phyloP scores from a whole-genome alignment of 2,329 filamentous ascomycete species.

The Nectriaceae sp. region DNA sequence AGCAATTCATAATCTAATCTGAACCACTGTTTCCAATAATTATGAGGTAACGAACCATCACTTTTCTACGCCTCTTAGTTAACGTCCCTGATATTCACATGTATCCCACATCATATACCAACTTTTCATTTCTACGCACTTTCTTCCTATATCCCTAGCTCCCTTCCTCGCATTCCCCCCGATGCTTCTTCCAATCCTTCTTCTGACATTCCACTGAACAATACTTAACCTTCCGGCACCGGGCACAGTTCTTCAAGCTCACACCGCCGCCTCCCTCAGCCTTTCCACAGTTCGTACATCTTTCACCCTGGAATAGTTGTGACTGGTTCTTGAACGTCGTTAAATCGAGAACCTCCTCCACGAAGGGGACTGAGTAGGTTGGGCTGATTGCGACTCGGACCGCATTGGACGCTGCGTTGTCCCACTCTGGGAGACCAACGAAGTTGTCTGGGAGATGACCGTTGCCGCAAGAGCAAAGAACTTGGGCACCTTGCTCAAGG shows the following conservation, averaged over 20 bases:
- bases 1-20: too few species aligned
- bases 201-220: conserved; percentile 56
- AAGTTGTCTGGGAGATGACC: conserved; percentile 44
- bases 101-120: too few species aligned
- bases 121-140: neutral
- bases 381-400: conserved; percentile 62
- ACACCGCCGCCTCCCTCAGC: conserved; percentile 29
- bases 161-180: conserved; percentile 40
- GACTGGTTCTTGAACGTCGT: conserved; percentile 13
- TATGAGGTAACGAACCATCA: too few species aligned
- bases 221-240: conserved; percentile 49
- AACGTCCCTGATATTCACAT: conserved; percentile 4
- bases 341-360: conserved; percentile 42
- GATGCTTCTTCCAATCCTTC: conserved; percentile 55
- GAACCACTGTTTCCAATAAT: too few species aligned
- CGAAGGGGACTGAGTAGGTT: conserved; percentile 45
- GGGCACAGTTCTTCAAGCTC: conserved; percentile 44
- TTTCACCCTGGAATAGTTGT: conserved; percentile 16
- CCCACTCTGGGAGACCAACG: conserved; percentile 44
- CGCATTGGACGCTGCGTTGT: conserved; percentile 42
- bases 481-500: conserved; percentile 34
- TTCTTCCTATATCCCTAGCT: too few species aligned
- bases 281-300: conserved; percentile 41
- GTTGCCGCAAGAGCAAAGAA: conserved; percentile 49
- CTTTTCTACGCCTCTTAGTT: conserved; percentile 3